phyloP scores from a whole-genome alignment of 2,329 filamentous ascomycete genomes.

The Lachnellula willkommii region DNA sequence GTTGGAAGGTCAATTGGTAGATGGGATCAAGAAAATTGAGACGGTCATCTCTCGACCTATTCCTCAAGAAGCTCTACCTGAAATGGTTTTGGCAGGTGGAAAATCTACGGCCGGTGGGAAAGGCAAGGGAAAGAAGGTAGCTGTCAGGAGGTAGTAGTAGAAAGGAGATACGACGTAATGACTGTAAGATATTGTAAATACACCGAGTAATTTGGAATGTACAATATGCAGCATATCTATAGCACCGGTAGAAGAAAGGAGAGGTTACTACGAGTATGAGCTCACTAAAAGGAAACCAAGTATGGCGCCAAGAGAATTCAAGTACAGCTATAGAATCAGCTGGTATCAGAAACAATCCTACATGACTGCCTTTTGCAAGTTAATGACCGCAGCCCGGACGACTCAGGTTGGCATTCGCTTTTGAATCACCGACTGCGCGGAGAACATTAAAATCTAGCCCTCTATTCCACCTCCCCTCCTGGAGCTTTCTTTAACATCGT shows the following conservation, averaged over 20 bases:
- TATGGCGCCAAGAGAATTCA: background rate
- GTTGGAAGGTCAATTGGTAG: slow-evolving; percentile 52
- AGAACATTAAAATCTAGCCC: too few relatives aligned
- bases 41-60: slow-evolving; percentile 29
- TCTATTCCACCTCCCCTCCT: too few relatives aligned
- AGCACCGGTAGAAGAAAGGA: too few relatives aligned
- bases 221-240: slow-evolving; percentile 1
- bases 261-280: too few relatives aligned
- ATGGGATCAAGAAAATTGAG: slow-evolving; percentile 49
- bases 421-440: too few relatives aligned
- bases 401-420: too few relatives aligned
- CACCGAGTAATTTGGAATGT: slow-evolving; percentile 1
- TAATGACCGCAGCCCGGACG: too few relatives aligned
- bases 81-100: slow-evolving; percentile 22
- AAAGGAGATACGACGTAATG: slow-evolving; percentile 3
- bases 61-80: slow-evolving; percentile 22
- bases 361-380: too few relatives aligned
- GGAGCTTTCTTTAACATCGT: too few relatives aligned
- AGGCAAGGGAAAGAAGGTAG: slow-evolving; percentile 20
- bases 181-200: slow-evolving; percentile 21
- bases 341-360: too few relatives aligned
- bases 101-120: slow-evolving; percentile 2
- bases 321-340: background rate
- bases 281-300: background rate
- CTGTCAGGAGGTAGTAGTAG: slow-evolving; percentile 22